These are phyloP conservation scores for Spongospora subterranea DNA, from an alignment of 208 protist species.

Conservation along the genomic window DNA sequence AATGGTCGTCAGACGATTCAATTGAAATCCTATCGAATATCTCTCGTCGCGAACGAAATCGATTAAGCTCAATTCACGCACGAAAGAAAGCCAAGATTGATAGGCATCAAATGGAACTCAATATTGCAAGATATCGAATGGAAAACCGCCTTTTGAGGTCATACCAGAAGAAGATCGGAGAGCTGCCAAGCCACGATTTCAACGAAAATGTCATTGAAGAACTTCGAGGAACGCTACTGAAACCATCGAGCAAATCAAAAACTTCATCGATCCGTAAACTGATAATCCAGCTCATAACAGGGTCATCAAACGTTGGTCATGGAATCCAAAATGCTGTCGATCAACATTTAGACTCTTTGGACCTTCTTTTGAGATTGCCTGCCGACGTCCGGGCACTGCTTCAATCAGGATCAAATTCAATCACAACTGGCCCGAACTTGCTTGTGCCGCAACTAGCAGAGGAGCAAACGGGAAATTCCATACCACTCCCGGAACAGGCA, in stretches of 20 bases:
- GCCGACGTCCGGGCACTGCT: neutral
- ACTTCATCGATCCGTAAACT: slow-evolving; percentile 26
- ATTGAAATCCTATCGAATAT: neutral
- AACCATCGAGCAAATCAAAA: slow-evolving; percentile 5
- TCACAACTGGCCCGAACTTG: neutral
- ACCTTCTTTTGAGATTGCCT: neutral
- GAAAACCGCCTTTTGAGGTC: neutral
- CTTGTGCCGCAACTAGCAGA: no score
- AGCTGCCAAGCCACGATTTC: neutral
- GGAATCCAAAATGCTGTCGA: slow-evolving; percentile 27
- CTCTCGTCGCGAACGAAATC: neutral
- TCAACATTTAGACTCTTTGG: neutral
- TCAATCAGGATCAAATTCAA: neutral
- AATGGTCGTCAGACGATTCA: neutral
- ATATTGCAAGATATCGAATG: neutral
- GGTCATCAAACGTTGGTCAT: slow-evolving; percentile 34
- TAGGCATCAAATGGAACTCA: slow-evolving; percentile 47
- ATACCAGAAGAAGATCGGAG: neutral
- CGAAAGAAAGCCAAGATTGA: slow-evolving; percentile 11
- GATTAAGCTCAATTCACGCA: neutral
- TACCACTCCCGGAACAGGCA: no score
- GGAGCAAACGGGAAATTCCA: no score
- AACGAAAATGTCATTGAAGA: neutral
- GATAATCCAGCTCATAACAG: neutral
- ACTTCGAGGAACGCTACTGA: neutral